Evolutionary conservation across 768 basidiomycete species (phyloP).

Genomic region (Mycena indigotica): DNA sequence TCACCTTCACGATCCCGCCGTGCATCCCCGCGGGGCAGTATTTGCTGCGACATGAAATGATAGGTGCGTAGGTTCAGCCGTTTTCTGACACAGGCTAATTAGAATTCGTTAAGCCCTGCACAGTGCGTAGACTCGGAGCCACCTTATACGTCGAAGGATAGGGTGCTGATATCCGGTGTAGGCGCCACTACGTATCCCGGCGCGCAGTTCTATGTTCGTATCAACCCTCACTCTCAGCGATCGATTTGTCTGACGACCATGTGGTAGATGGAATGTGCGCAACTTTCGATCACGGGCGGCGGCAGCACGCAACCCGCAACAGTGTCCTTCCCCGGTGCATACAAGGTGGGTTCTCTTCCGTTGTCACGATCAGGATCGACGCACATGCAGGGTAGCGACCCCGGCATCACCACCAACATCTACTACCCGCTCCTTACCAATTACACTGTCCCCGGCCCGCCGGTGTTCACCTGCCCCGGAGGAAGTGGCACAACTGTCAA

Average conservation of each 20-base stretch:
- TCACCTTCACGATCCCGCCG: constrained; percentile 34
- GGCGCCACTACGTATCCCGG: constrained; percentile 53
- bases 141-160: not conserved
- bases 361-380: not conserved
- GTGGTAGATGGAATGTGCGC: constrained; percentile 50
- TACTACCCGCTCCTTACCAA: constrained; percentile 36
- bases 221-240: constrained; percentile 7
- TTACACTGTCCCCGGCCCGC: constrained; percentile 44
- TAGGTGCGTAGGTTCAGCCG: constrained; percentile 36
- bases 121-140: constrained; percentile 9
- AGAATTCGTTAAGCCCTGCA: constrained; percentile 15
- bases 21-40: constrained; percentile 22
- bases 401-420: constrained; percentile 51
- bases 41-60: constrained; percentile 52
- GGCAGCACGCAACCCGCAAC: constrained; percentile 46
- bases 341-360: constrained; percentile 31
- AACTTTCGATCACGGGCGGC: constrained; percentile 47
- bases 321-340: constrained; percentile 52
- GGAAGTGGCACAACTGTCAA: constrained; percentile 17
- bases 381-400: constrained; percentile 37
- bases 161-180: constrained; percentile 35
- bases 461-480: constrained; percentile 42
- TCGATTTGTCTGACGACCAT: not conserved
- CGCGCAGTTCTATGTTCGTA: constrained; percentile 56
- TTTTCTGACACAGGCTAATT: not conserved